Evolutionary conservation across 345 rosid genomes (phyloP).

Genomic region (Camelina neglecta): DNA sequence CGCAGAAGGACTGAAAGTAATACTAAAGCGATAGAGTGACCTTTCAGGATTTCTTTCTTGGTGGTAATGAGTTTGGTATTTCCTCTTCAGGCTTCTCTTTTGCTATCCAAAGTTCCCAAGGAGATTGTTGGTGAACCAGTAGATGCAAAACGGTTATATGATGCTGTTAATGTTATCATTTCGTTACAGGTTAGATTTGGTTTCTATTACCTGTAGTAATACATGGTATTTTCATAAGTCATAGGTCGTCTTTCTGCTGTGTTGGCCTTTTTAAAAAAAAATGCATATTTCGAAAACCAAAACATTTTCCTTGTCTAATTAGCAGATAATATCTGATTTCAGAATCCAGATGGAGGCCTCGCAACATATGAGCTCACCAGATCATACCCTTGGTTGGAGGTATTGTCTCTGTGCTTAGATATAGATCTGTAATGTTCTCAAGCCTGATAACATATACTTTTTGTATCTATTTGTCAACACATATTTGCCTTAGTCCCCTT

Average conservation of each 20-base stretch:
- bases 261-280: neutral
- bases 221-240: neutral
- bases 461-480: neutral
- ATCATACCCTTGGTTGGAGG: conserved; percentile 94
- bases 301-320: conserved; percentile 20
- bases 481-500: neutral
- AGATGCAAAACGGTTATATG: conserved; percentile 63
- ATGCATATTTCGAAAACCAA: conserved; percentile 21
- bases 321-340: conserved; percentile 38
- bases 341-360: conserved; percentile 84
- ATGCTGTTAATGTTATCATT: conserved; percentile 86
- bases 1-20: conserved; percentile 92
- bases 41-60: conserved; percentile 22
- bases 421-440: conserved; percentile 19
- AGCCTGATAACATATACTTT: neutral
- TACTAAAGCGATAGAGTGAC: conserved; percentile 12
- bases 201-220: conserved; percentile 22
- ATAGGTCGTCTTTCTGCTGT: neutral
- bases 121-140: conserved; percentile 84
- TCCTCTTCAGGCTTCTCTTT: conserved; percentile 66
- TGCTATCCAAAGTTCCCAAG: conserved; percentile 69
- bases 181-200: conserved; percentile 74
- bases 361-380: conserved; percentile 95
- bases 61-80: conserved; percentile 35
- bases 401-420: conserved; percentile 41